Evolutionary conservation across 2,329 filamentous ascomycete species (phyloP), one percentile per base, ranked within the genome.

Genomic region (Pseudogymnoascus sp.): DNA sequence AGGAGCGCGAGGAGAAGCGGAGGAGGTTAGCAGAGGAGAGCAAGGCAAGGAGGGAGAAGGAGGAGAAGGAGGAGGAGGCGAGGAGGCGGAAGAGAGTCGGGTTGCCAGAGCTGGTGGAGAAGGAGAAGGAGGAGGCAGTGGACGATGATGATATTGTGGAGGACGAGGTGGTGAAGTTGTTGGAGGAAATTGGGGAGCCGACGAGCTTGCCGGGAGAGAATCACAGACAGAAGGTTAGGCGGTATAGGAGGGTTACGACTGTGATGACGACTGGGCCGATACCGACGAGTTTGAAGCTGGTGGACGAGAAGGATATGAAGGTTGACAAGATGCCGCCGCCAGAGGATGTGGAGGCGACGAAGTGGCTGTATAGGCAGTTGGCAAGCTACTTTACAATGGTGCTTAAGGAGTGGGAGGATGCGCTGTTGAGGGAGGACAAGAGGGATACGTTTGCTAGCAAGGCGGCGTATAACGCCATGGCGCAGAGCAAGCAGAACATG

Each of bases 331-430:
- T 90, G 8, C 76, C 83, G 1, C 79, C 81, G 69, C 72, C 81
- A 1, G 80, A 82, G 69, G 89, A 93, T 69, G 78, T 78, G 18
- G 84, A 86, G 42, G 89, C 80, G 0, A 84, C 86, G 54, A 78
- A 82, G 51, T 92, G 89, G 75, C 79, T 99, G 42, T 93, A 89
- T 78, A 83, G 93, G 10, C 93, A 99, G 75, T 81, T 99, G 63
- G 90, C 90, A 18, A 95, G 90, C 60, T 99, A 97, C 79, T 97
- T 99, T 78, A 96, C 90, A 62, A 91, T 99, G 86, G 86, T 99
- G n/a, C 79, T 99, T 64, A 84, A 82, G 51, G 93, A 96, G 75
- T 99, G 96, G 88, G 86, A 93, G 70, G 73, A 78, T 42, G 92
- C 93, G 4, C 83, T 99, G 70, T 84, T 84, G 5, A 85, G 89